phyloP scores from a whole-genome alignment of 495 filamentous ascomycete species.

The Penicillium canariense region DNA sequence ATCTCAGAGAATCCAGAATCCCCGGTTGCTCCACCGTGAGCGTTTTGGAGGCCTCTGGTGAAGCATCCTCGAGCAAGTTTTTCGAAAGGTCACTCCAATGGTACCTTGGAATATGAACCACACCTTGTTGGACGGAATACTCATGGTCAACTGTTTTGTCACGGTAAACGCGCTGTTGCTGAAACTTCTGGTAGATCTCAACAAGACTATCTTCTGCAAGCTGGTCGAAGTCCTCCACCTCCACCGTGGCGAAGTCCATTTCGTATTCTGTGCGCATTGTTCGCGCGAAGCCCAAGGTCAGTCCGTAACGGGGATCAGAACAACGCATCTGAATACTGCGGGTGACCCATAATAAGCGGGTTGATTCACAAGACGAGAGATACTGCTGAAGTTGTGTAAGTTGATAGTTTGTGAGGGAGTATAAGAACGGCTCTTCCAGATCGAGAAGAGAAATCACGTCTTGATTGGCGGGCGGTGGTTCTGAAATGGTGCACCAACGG shows the following conservation, averaged over 20 bases:
- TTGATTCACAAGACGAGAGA: not conserved
- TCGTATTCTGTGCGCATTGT: conserved; percentile 2
- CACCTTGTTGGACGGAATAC: conserved; percentile 24
- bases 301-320: not conserved
- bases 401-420: not conserved
- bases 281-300: conserved; percentile 4
- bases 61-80: conserved; percentile 1
- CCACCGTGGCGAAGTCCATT: conserved; percentile 4
- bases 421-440: not conserved
- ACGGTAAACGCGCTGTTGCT: conserved; percentile 19
- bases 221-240: not conserved
- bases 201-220: not conserved
- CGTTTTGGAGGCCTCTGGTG: not conserved
- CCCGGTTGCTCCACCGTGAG: conserved; percentile 1
- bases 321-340: conserved; percentile 2
- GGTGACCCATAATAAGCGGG: conserved; percentile 6
- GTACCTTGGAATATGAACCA: conserved; percentile 23
- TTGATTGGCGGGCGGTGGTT: not conserved
- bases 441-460: not conserved
- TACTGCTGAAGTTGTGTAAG: not conserved
- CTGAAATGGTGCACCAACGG: not conserved
- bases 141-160: conserved; percentile 17
- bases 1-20: not conserved
- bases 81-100: conserved; percentile 19
- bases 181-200: not conserved